These are phyloP conservation scores for Hypoxylon sp. DNA, from an alignment of 2,329 filamentous ascomycete genomes.

Conservation along the genomic window DNA sequence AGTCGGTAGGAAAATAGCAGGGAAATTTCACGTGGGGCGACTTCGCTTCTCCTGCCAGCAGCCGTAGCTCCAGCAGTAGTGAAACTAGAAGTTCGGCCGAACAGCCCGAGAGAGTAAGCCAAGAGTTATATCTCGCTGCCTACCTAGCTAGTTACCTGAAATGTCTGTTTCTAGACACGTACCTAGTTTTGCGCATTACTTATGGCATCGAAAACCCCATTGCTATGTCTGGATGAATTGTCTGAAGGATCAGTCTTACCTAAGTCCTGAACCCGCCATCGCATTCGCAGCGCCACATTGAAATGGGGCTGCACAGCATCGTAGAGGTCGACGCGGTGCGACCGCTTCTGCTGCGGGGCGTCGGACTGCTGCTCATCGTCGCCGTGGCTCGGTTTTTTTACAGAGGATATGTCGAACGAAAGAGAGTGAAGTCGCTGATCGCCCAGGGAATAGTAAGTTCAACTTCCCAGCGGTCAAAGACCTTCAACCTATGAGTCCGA, in stretches of 20 bases:
- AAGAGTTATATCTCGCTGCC: background rate
- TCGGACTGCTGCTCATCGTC: slow-evolving; percentile 38
- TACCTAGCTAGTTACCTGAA: too few relatives aligned
- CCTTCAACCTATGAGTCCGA: background rate
- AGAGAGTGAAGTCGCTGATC: slow-evolving; percentile 39
- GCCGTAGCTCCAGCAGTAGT: background rate
- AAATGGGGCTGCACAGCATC: slow-evolving; percentile 11
- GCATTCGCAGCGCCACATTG: slow-evolving; percentile 1
- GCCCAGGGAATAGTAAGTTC: slow-evolving; percentile 49
- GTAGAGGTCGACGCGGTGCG: slow-evolving; percentile 3
- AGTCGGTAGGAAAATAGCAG: background rate
- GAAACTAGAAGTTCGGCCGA: background rate
- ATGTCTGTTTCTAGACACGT: too few relatives aligned
- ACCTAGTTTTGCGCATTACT: too few relatives aligned
- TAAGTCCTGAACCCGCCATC: background rate
- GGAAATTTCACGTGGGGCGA: background rate
- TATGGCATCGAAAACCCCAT: too few relatives aligned
- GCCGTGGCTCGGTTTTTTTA: slow-evolving; percentile 43
- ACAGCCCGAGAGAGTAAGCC: background rate
- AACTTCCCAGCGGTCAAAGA: background rate
- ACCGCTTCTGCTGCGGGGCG: slow-evolving; percentile 35
- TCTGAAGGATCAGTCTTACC: background rate
- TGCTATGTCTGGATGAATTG: too few relatives aligned
- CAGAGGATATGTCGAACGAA: slow-evolving; percentile 41
- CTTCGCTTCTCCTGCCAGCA: background rate